phyloP scores from a whole-genome alignment of 164 flowering plant species.

The Euptelea pleiosperma region DNA sequence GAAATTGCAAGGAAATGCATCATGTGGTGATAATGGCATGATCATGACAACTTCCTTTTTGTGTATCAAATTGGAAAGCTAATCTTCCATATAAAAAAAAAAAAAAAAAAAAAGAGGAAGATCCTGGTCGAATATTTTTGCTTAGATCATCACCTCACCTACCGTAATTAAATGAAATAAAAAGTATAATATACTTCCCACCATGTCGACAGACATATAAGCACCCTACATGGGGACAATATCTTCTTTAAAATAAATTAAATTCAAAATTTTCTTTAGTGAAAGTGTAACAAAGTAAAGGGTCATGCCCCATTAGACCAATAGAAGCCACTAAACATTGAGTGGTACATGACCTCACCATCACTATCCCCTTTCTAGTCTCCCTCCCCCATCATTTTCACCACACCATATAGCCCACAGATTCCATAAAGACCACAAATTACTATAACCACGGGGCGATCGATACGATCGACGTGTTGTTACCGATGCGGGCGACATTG shows the following conservation, averaged over 20 bases:
- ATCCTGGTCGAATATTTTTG: conserved; percentile 11
- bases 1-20: not conserved
- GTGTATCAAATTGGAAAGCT: not conserved
- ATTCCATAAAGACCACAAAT: too few relatives aligned
- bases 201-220: not conserved
- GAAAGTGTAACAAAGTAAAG: not conserved
- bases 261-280: not conserved
- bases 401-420: too few relatives aligned
- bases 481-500: too few relatives aligned
- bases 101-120: too few relatives aligned
- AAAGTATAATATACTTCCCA: not conserved
- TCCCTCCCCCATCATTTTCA: conserved; percentile 13
- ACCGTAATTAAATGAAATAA: not conserved
- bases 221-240: conserved; percentile 9
- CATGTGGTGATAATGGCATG: too few relatives aligned
- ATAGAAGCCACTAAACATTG: conserved; percentile 8
- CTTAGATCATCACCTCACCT: not conserved
- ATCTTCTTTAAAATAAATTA: conserved; percentile 4
- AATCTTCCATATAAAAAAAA: not conserved
- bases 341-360: conserved; percentile 21
- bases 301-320: conserved; percentile 2
- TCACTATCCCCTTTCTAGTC: conserved; percentile 8
- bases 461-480: too few relatives aligned
- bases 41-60: not conserved
- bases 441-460: too few relatives aligned